These are phyloP conservation scores for Auricularia sp. DNA, from an alignment of 768 basidiomycete species.

Conservation along the genomic window DNA sequence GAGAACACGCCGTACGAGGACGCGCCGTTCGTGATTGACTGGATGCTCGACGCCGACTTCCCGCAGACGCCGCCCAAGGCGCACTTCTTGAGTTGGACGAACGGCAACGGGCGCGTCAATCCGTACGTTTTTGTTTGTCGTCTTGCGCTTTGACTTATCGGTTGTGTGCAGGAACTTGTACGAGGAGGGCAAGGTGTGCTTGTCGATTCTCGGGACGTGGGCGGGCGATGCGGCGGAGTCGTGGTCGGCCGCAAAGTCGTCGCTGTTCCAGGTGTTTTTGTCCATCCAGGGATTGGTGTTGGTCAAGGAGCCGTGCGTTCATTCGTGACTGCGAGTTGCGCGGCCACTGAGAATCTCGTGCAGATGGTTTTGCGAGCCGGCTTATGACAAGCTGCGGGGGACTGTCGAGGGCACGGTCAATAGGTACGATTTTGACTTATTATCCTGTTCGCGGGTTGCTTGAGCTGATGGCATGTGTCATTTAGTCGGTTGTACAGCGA, in stretches of 20 bases:
- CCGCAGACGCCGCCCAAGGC: conserved; percentile 76
- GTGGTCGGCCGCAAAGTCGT: conserved; percentile 79
- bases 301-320: conserved; percentile 79
- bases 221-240: conserved; percentile 78
- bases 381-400: conserved; percentile 83
- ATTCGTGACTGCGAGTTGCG: neutral
- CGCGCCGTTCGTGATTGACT: conserved; percentile 91
- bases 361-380: conserved; percentile 88
- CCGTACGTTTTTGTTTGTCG: conserved; percentile 43
- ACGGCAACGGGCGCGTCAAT: conserved; percentile 85
- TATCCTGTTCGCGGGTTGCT: neutral
- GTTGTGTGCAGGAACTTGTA: conserved; percentile 60
- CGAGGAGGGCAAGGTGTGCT: conserved; percentile 89
- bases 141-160: neutral
- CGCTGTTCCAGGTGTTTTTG: conserved; percentile 82
- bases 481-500: conserved; percentile 81
- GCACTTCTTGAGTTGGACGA: conserved; percentile 89
- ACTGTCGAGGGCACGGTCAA: conserved; percentile 86
- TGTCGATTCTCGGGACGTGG: conserved; percentile 90
- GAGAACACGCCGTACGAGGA: conserved; percentile 93
- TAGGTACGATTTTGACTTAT: conserved; percentile 35
- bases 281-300: conserved; percentile 91
- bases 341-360: neutral
- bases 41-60: conserved; percentile 79
- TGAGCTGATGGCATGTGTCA: too few species aligned